Base-by-base conservation (phyloP, 208 protist species). In the Leishmania guyanensis region DNA sequence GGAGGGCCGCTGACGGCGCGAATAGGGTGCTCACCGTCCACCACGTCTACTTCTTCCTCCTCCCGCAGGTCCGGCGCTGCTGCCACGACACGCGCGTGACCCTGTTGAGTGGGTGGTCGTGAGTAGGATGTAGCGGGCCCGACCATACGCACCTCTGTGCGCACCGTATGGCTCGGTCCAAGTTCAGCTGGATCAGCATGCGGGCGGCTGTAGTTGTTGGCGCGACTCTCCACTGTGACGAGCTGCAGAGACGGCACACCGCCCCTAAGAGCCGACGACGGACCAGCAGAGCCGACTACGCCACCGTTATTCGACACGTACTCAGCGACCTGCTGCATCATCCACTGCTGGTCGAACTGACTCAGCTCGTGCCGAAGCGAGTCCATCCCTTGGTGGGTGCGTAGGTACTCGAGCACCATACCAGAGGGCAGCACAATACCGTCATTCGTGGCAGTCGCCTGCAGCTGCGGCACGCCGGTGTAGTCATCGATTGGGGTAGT, bases 131-230 rank as follows among this genome's bases (percentile, higher is more conserved):
- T 66, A 29, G 79, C 43, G 26, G 82, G 78, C 33, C 81, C 85
- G n/a, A 86, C 53, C 74, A 95, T 90, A 39, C 84, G 83, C 75
- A 97, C 87, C 81, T 89, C 86, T 29, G 89, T 80, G 76, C 90
- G 83, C 29, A 97, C 89, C 2, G 80, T 92, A 69, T 86, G 88
- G 36, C 74, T 84, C 70, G 84, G 84, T 0, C 80, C 86, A 39
- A 86, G 77, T 54, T 84, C 82, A 43, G 84, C 60, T 51, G 79
- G 79, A 56, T 87, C 80, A 36, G 80, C 65, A 80, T 97, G 94
- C 54, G 94, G 94, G 43, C 84, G 77, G 80, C 84, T 88, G 86
- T 97, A 97, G 86, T 97, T 97, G 85, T 97, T 97, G 36, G 90
- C 83, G 48, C 90, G 88, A 4, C 89, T 81, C 43, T 95, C 92